phyloP scores from a whole-genome alignment of 768 basidiomycete genomes.

The Suillus decipiens region DNA sequence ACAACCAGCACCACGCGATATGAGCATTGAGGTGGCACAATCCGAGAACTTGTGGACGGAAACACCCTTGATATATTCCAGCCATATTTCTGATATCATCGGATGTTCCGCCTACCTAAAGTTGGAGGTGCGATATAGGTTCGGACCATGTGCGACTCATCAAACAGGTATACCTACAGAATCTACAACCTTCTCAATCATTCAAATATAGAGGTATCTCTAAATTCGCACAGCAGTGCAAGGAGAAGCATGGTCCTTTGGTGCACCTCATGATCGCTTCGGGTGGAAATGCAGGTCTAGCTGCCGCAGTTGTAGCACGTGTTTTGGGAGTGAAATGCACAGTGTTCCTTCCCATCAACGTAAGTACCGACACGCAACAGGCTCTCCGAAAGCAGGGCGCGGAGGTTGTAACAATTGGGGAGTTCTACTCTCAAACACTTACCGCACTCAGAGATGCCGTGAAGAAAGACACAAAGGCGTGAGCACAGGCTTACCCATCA shows the following conservation, averaged over 20 bases:
- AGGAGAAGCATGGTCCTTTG: conserved; percentile 48
- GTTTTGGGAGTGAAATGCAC: conserved; percentile 59
- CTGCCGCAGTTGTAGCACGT: conserved; percentile 63
- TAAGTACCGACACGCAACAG: conserved; percentile 47
- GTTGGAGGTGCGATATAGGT: conserved; percentile 54
- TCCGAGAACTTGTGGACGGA: conserved; percentile 48
- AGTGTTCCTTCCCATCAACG: conserved; percentile 64
- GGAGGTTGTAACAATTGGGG: conserved; percentile 57
- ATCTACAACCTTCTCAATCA: conserved; percentile 69
- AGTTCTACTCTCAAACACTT: conserved; percentile 59
- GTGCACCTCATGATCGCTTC: conserved; percentile 73
- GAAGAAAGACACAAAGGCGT: conserved; percentile 52
- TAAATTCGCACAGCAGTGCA: conserved; percentile 54
- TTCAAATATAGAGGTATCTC: conserved; percentile 80
- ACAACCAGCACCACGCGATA: conserved; percentile 6
- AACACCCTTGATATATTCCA: conserved; percentile 68
- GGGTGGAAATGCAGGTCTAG: conserved; percentile 80
- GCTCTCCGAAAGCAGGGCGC: conserved; percentile 56
- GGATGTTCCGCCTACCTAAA: conserved; percentile 65
- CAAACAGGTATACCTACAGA: conserved; percentile 40
- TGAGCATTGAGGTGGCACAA: conserved; percentile 7
- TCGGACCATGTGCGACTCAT: conserved; percentile 1
- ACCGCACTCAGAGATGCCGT: conserved; percentile 49
- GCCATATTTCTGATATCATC: conserved; percentile 52
- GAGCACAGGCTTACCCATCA: conserved; percentile 28